A percentile compares a stretch with the other conserved stretches of the same genome.
Evolutionary conservation across 2,329 filamentous ascomycete species (phyloP).

Genomic region (Fusarium lyarnte): DNA sequence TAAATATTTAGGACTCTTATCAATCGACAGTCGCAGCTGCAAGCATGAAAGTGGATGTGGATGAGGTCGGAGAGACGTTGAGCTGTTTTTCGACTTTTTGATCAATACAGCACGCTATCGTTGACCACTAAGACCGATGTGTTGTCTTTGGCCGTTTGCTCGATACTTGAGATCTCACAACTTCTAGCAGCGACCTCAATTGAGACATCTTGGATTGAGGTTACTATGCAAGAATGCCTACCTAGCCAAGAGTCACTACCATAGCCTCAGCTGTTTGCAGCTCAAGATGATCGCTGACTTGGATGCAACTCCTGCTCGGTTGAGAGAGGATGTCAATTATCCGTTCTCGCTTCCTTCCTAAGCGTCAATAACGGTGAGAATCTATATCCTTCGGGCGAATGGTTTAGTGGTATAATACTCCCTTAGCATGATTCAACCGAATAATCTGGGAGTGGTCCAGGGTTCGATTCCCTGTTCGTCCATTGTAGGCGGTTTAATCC

Average conservation of each 20-base stretch:
- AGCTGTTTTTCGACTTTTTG: rapidly evolving
- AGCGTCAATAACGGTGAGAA: rapidly evolving
- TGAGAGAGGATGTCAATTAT: neutral
- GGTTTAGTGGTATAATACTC: conserved; percentile 33
- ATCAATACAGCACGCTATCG: neutral
- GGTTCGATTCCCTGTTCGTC: conserved; percentile 31
- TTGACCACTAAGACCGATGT: neutral
- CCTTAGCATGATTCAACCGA: conserved; percentile 21
- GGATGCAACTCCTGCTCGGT: rapidly evolving
- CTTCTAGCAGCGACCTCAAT: neutral
- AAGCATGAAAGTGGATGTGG: neutral
- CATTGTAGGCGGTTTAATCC: neutral
- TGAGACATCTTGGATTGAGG: neutral
- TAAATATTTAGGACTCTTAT: neutral
- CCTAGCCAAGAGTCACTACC: rapidly evolving
- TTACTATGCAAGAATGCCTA: rapidly evolving
- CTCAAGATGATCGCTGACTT: neutral
- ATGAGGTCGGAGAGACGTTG: neutral
- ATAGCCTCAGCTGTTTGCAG: rapidly evolving
- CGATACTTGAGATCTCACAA: neutral
- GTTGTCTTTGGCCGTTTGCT: neutral
- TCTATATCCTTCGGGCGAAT: neutral
- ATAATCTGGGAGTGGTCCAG: conserved; percentile 26
- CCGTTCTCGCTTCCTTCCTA: rapidly evolving
- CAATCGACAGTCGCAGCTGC: neutral